Percentiles rank a stretch among this genome's conserved stretches.
Evolutionary conservation across 805 yeast genomes (phyloP).

Genomic region (Wickerhamomyces alni): DNA sequence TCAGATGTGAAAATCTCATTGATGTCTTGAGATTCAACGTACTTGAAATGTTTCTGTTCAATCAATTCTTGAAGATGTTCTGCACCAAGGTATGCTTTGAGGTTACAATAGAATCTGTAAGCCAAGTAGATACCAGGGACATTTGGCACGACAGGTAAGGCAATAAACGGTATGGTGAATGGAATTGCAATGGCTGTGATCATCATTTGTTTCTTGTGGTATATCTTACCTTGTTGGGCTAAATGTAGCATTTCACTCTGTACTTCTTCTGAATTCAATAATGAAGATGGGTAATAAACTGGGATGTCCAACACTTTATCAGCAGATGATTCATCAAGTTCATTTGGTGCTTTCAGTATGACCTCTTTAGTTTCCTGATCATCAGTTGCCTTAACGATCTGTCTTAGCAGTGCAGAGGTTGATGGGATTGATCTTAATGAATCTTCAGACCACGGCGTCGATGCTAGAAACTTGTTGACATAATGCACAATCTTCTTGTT

Average conservation of each 20-base stretch:
- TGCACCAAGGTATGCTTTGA: conserved; percentile 73
- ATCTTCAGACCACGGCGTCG: conserved; percentile 76
- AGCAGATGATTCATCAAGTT: conserved; percentile 7
- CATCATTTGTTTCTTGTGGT: conserved; percentile 52
- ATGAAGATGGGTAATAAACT: conserved; percentile 43
- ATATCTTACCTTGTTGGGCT: conserved; percentile 36
- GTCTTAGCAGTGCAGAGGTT: conserved; percentile 42
- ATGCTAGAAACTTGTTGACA: conserved; percentile 47
- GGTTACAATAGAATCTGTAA: conserved; percentile 79
- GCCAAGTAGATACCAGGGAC: conserved; percentile 85
- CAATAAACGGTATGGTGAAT: conserved; percentile 69
- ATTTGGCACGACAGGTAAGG: conserved; percentile 85
- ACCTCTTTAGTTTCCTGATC: conserved; percentile 10
- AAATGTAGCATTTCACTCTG: conserved; percentile 34
- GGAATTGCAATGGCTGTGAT: conserved; percentile 61
- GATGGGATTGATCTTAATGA: conserved; percentile 75
- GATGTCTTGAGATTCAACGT: conserved; percentile 27
- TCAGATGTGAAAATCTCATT: conserved; percentile 27
- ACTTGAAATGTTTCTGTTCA: conserved; percentile 34
- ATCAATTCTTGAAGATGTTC: conserved; percentile 56
- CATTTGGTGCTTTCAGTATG: conserved; percentile 12
- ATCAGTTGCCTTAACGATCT: conserved; percentile 19
- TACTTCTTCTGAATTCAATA: conserved; percentile 27
- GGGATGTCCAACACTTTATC: conserved; percentile 29
- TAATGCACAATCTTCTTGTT: conserved; percentile 54